A percentile compares a stretch with the other conserved stretches of the same genome.
Evolutionary conservation across 805 yeast genomes (phyloP).

Genomic region (Candida patagonica): DNA sequence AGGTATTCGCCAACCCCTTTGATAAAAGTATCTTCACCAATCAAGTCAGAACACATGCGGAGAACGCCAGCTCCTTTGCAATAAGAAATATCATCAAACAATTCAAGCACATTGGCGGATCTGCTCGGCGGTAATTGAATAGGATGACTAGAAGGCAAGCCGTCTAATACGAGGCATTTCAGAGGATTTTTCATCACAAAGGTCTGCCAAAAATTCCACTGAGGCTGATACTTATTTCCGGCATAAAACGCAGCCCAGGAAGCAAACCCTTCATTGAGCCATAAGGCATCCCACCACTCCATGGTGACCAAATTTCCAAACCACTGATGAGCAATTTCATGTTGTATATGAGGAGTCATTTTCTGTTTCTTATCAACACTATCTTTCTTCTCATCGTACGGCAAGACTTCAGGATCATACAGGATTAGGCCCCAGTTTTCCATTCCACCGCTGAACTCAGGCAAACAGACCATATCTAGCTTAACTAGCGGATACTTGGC

Average conservation of each 20-base stretch:
- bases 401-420: conserved; percentile 65
- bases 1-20: conserved; percentile 73
- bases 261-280: conserved; percentile 86
- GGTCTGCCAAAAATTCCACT: conserved; percentile 79
- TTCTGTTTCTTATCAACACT: conserved; percentile 42
- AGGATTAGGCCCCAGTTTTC: conserved; percentile 71
- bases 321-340: conserved; percentile 90
- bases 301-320: conserved; percentile 82
- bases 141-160: conserved; percentile 76
- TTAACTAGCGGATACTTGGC: conserved; percentile 74
- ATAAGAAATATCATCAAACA: conserved; percentile 78
- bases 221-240: conserved; percentile 65
- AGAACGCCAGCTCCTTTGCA: conserved; percentile 72
- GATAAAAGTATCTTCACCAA: conserved; percentile 68
- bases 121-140: conserved; percentile 72
- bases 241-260: conserved; percentile 90
- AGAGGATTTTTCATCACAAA: conserved; percentile 72
- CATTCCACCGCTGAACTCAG: conserved; percentile 82
- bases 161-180: conserved; percentile 60
- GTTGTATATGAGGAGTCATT: conserved; percentile 79
- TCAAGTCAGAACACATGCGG: conserved; percentile 72
- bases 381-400: conserved; percentile 51
- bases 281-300: conserved; percentile 89
- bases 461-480: conserved; percentile 73
- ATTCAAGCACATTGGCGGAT: conserved; percentile 75